Conservation (phyloP, 331 rosid species). For the Rhamnella rubrinervis region DNA sequence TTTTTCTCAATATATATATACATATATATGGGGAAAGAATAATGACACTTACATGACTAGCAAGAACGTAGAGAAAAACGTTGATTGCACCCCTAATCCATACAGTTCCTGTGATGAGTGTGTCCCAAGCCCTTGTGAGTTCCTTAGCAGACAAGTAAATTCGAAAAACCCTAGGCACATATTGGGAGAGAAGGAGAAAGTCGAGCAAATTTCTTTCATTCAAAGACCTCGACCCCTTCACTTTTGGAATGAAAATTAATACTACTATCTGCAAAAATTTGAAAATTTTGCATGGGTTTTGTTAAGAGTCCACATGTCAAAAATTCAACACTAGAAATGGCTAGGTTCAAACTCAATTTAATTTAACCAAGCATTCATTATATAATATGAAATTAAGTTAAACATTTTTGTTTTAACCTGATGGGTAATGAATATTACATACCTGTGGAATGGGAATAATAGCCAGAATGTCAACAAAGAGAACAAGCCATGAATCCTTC, state of each 20-base stretch:
- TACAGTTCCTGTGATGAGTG: neutral
- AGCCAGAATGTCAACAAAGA: neutral
- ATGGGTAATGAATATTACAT: neutral
- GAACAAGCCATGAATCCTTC: neutral
- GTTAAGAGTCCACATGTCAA: too few relatives aligned
- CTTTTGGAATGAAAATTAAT: slow-evolving; percentile 5
- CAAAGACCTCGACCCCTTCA: neutral
- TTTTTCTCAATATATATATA: too few relatives aligned
- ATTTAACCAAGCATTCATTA: too few relatives aligned
- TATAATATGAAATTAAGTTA: too few relatives aligned
- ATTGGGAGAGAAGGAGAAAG: slow-evolving; percentile 6
- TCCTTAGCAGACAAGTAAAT: slow-evolving; percentile 5
- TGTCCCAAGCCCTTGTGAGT: neutral
- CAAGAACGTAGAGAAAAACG: slow-evolving; percentile 14
- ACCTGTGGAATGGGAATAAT: neutral
- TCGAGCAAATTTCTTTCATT: neutral
- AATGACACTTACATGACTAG: slow-evolving; percentile 13
- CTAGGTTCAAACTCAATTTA: too few relatives aligned
- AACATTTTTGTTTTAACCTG: too few relatives aligned
- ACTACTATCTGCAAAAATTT: neutral
- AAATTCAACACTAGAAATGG: too few relatives aligned
- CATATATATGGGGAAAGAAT: neutral
- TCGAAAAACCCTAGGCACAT: slow-evolving; percentile 9
- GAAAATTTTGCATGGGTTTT: too few relatives aligned
- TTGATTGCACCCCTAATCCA: slow-evolving; percentile 14